Evolutionary conservation across 768 basidiomycete species (phyloP).

Genomic region (Termitomyces bulborhizus): DNA sequence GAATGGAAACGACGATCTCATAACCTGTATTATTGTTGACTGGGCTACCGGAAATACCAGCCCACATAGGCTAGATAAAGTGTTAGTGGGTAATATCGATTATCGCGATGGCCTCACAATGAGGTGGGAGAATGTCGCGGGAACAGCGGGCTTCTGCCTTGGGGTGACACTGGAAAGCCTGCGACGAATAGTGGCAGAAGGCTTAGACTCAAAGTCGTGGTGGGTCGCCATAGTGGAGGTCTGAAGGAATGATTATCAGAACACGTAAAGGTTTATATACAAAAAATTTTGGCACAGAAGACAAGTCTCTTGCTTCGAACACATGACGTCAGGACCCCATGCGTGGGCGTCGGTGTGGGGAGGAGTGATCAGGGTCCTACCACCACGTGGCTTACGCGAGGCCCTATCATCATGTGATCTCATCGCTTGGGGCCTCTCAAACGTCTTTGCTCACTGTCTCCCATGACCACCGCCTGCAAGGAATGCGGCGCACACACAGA

Average conservation of each 20-base stretch:
- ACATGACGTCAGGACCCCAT: slow-evolving; percentile 13
- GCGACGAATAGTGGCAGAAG: slow-evolving; percentile 57
- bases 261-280: slow-evolving; percentile 25
- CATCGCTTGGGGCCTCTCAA: too few relatives aligned
- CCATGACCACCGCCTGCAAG: slow-evolving; percentile 36
- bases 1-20: slow-evolving; percentile 74
- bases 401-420: too few relatives aligned
- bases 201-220: slow-evolving; percentile 53
- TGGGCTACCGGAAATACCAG: slow-evolving; percentile 63
- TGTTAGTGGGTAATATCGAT: slow-evolving; percentile 17
- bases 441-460: not conserved
- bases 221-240: slow-evolving; percentile 44
- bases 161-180: slow-evolving; percentile 59
- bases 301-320: slow-evolving; percentile 1
- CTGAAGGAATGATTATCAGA: slow-evolving; percentile 18
- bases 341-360: not conserved
- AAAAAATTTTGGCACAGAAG: slow-evolving; percentile 12
- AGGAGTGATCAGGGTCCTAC: slow-evolving; percentile 8
- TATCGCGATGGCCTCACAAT: slow-evolving; percentile 40
- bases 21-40: slow-evolving; percentile 54
- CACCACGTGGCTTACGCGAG: slow-evolving; percentile 6
- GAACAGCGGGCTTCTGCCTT: slow-evolving; percentile 46
- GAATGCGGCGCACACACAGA: slow-evolving; percentile 48
- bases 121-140: slow-evolving; percentile 53
- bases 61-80: slow-evolving; percentile 75